Percentiles rank a stretch among this genome's conserved stretches.
phyloP scores from a whole-genome alignment of 768 basidiomycete genomes.

The Suillus weaverae region DNA sequence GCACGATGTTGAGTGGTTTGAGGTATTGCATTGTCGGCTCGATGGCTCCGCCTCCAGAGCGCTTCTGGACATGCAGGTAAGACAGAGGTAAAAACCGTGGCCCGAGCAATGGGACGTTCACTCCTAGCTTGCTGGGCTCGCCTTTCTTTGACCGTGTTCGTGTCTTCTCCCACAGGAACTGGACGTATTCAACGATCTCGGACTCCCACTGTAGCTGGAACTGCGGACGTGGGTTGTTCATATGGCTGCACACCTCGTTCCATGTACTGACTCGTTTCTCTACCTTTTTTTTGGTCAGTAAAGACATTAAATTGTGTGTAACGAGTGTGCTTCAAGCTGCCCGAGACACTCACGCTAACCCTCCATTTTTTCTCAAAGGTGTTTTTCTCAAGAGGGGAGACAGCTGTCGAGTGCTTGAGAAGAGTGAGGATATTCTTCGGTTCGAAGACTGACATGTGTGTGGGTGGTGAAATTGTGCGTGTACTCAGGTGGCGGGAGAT shows the following conservation, averaged over 20 bases:
- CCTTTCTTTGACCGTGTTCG: constrained; percentile 7
- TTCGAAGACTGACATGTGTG: constrained; percentile 14
- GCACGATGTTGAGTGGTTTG: constrained; percentile 11
- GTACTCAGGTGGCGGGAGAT: not conserved
- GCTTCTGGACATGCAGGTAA: constrained; percentile 15
- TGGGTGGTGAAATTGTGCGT: not conserved
- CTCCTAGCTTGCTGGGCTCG: constrained; percentile 1
- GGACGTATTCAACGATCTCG: constrained; percentile 20
- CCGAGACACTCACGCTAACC: not conserved
- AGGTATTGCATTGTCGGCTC: constrained; percentile 17
- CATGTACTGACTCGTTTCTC: constrained; percentile 1
- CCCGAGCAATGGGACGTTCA: constrained; percentile 19
- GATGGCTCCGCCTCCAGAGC: constrained; percentile 4
- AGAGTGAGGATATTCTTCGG: constrained; percentile 7
- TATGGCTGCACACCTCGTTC: not conserved
- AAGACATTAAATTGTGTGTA: not conserved
- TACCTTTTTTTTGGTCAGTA: not conserved
- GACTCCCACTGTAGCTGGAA: constrained; percentile 24
- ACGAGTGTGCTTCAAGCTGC: not conserved
- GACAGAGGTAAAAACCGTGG: constrained; percentile 23
- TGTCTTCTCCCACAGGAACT: constrained; percentile 14
- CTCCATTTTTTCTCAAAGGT: constrained; percentile 7
- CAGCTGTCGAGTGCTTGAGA: not conserved
- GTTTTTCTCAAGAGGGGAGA: not conserved
- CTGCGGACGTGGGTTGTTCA: not conserved